phyloP scores from a whole-genome alignment of 345 rosid genomes.

The Linum lewisii region DNA sequence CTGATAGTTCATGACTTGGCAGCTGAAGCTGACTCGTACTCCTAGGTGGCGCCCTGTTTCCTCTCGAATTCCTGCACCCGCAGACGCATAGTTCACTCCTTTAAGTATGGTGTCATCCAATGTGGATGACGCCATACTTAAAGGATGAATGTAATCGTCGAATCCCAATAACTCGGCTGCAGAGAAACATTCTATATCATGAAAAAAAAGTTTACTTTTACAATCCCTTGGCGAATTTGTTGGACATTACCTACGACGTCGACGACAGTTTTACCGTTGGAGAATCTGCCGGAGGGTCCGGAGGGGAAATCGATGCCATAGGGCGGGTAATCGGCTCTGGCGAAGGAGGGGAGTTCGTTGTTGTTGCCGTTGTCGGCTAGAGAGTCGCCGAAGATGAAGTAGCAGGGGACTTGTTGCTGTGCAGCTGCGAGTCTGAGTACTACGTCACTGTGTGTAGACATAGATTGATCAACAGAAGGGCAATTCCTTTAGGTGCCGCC shows the following conservation, averaged over 20 bases:
- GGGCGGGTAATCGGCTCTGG: conserved; percentile 17
- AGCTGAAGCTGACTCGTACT: conserved; percentile 53
- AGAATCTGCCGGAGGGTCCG: conserved; percentile 21
- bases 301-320: conserved; percentile 20
- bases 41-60: conserved; percentile 89
- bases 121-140: conserved; percentile 16
- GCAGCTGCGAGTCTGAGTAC: background rate
- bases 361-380: conserved; percentile 24
- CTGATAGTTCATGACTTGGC: conserved; percentile 62
- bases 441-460: too few species aligned
- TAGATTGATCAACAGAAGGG: too few species aligned
- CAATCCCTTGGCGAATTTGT: too few species aligned
- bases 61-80: conserved; percentile 78
- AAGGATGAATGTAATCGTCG: conserved; percentile 45
- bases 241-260: conserved; percentile 20
- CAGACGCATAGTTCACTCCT: conserved; percentile 82
- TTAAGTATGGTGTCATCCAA: conserved; percentile 24
- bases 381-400: conserved; percentile 29
- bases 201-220: too few species aligned
- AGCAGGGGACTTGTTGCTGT: conserved; percentile 20
- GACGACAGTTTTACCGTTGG: conserved; percentile 16
- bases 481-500: too few species aligned
- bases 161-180: conserved; percentile 76
- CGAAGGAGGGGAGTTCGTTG: conserved; percentile 9
- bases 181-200: background rate